A percentile compares a stretch with the other conserved stretches of the same genome.
These are phyloP conservation scores for Hysterium pulicare DNA, from an alignment of 2,329 filamentous ascomycete species.

Conservation along the genomic window DNA sequence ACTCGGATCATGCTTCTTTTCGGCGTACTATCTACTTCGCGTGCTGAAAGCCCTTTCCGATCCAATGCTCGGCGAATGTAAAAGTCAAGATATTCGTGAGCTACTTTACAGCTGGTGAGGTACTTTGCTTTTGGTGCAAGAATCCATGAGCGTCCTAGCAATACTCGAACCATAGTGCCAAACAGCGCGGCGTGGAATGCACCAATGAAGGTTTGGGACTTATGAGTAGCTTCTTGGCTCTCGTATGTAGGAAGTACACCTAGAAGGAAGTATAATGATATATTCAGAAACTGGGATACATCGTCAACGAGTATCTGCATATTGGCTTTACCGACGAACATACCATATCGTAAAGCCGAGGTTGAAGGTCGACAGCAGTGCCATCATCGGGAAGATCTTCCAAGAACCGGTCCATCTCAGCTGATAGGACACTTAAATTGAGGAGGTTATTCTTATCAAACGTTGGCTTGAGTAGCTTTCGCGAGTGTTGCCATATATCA, in stretches of 20 bases:
- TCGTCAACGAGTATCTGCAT: not conserved
- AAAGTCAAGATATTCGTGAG: constrained; percentile 9
- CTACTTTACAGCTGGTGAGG: not conserved
- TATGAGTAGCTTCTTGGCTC: constrained; percentile 4
- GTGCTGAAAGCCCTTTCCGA: not conserved
- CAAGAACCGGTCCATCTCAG: constrained; percentile 54
- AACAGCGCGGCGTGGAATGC: constrained; percentile 8
- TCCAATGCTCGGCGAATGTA: constrained; percentile 5
- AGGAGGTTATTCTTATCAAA: constrained; percentile 48
- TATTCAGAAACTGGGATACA: not conserved
- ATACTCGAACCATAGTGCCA: constrained; percentile 5
- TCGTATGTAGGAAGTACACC: constrained; percentile 6
- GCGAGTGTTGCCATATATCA: constrained; percentile 17
- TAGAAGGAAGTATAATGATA: constrained; percentile 11
- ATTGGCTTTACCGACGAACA: not conserved
- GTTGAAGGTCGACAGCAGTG: constrained; percentile 21
- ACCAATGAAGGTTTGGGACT: constrained; percentile 7
- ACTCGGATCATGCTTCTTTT: constrained; percentile 28
- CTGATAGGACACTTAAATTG: constrained; percentile 54
- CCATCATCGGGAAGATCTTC: constrained; percentile 53
- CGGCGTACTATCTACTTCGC: too few species aligned
- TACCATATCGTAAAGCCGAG: constrained; percentile 35
- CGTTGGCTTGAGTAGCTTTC: constrained; percentile 47
- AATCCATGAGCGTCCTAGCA: constrained; percentile 3
- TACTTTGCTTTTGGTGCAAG: constrained; percentile 7